phyloP scores from a whole-genome alignment of 1,139 yeast species.

The Torulaspora pretoriensis region DNA sequence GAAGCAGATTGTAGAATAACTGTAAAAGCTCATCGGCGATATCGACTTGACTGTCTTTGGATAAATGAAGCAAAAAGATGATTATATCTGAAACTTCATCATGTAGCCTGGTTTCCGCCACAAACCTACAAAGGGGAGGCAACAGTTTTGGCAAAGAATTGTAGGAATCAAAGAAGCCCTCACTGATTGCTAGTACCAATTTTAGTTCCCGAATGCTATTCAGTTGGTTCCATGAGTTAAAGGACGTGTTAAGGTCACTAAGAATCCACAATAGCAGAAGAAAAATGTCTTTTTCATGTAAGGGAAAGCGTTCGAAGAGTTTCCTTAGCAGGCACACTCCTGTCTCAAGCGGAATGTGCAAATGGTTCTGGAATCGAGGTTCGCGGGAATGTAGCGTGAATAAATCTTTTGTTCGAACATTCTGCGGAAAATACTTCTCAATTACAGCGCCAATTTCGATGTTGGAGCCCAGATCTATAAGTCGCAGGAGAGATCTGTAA shows the following conservation, averaged over 20 bases:
- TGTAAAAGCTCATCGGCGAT: conserved; percentile 13
- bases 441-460: conserved; percentile 23
- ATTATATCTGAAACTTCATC: conserved; percentile 18
- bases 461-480: conserved; percentile 43
- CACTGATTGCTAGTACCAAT: conserved; percentile 18
- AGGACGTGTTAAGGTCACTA: conserved; percentile 19
- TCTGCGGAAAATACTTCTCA: conserved; percentile 12
- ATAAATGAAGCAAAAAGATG: conserved; percentile 9
- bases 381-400: conserved; percentile 5
- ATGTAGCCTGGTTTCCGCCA: conserved; percentile 12
- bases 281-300: conserved; percentile 13
- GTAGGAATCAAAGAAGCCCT: conserved; percentile 8
- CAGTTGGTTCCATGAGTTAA: conserved; percentile 10
- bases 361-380: conserved; percentile 17
- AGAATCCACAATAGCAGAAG: conserved; percentile 21
- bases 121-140: conserved; percentile 9
- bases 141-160: conserved; percentile 9
- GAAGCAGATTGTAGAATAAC: conserved; percentile 14
- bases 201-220: conserved; percentile 18
- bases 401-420: conserved; percentile 6
- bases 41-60: conserved; percentile 1
- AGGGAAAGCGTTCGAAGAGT: conserved; percentile 1
- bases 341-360: conserved; percentile 14
- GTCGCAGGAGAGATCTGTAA: conserved; percentile 36
- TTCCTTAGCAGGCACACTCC: conserved; percentile 17